Evolutionary conservation across 192 early-diverging fungal species (phyloP), one percentile per base, ranked within the genome.

Genomic region (Jimgerdemannia lactiflua): DNA sequence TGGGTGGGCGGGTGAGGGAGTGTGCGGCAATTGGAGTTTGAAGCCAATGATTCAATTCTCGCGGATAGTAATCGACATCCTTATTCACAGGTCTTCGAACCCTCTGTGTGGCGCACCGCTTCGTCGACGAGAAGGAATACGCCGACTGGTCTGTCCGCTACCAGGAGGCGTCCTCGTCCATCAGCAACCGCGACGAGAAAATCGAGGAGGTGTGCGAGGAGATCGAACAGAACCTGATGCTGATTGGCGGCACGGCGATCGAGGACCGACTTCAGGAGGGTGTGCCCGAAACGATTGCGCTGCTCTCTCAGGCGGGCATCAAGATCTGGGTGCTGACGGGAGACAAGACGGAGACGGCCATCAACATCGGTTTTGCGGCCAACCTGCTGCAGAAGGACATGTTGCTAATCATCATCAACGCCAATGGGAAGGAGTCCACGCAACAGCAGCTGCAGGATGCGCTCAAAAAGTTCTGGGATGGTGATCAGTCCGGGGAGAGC

Each of bases 231-330:
- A 85, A 90, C 3, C 76, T 99, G 72, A 86, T 89, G 74, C 81
- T 99, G 64, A 84, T 97, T 70, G 97, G 97, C 70, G 96, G 94
- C n/a, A 99, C 97, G 0, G 97, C 97, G 4, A 98, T 99, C 69
- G 97, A 99, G 85, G 97, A 99, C 79, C 91, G 93, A 84, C 90
- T 99, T 17, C 97, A 99, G 79, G 95, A 96, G n/a, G 96, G 95
- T 73, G 97, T 99, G 3, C 96, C 97, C 6, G 95, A 96, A 72
- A 92, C 93, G 63, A 98, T 99, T 74, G 90, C 91, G 3, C 89
- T 90, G 42, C 80, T 99, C 69, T 86, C 92, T 3, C 85, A 86
- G 64, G 97, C 96, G 0, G 96, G 96, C 19, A 94, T 98, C 75
- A 96, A 97, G 82, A 81, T 98, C 49, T 99, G 97, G 96, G 95